Evolutionary conservation across 2,329 filamentous ascomycete species (phyloP).

Genomic region (Aspergillus caelatus): DNA sequence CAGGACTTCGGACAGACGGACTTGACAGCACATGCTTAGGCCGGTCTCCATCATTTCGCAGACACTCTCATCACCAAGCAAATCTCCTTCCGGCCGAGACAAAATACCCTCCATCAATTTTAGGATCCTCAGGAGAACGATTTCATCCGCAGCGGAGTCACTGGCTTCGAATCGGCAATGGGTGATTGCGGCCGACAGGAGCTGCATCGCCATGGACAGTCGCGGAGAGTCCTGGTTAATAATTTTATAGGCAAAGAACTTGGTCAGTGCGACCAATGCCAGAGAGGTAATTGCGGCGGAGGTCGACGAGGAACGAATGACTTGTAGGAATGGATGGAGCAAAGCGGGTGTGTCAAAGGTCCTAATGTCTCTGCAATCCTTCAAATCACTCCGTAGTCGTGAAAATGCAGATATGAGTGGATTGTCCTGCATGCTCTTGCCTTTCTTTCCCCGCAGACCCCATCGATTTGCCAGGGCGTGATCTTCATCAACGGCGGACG

Average conservation of each 20-base stretch:
- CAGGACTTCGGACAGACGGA: conserved; percentile 85
- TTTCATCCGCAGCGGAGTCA: conserved; percentile 91
- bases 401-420: conserved; percentile 95
- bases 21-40: conserved; percentile 94
- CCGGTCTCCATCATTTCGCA: conserved; percentile 99
- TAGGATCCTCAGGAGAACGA: conserved; percentile 89
- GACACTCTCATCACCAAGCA: conserved; percentile 96
- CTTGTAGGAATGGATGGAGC: conserved; percentile 91
- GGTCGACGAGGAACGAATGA: conserved; percentile 94
- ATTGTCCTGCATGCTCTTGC: conserved; percentile 96
- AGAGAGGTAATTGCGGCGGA: conserved; percentile 95
- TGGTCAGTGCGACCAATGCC: conserved; percentile 88
- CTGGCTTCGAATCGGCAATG: conserved; percentile 98
- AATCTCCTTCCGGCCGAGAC: conserved; percentile 85
- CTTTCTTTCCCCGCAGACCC: conserved; percentile 92
- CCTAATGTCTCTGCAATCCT: conserved; percentile 85
- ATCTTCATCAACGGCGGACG: conserved; percentile 42
- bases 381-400: conserved; percentile 82
- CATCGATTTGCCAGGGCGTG: conserved; percentile 74
- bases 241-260: conserved; percentile 95
- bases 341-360: conserved; percentile 87
- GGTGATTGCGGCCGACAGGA: conserved; percentile 90
- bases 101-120: conserved; percentile 99
- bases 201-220: conserved; percentile 89
- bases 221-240: conserved; percentile 82